Conservation (phyloP, 768 basidiomycete species). For the Neoboletus subvelutipes region DNA sequence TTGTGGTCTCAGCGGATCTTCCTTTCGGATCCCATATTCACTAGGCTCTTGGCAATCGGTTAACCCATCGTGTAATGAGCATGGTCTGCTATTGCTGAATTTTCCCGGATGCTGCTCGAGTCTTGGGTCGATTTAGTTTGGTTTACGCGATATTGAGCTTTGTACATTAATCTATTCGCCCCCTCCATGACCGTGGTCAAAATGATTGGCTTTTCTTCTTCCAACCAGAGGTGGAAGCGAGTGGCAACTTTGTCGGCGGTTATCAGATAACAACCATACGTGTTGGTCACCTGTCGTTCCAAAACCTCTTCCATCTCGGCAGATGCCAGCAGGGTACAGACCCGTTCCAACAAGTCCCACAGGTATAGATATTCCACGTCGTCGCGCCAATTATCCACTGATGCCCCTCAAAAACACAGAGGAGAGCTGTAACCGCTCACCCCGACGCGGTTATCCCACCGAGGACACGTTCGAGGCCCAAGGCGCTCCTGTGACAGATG, state of each 20-base stretch:
- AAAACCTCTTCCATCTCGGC: background rate
- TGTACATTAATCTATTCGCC: background rate
- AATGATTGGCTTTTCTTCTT: too few species aligned
- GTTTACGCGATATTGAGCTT: background rate
- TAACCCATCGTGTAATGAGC: background rate
- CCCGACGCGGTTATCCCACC: background rate
- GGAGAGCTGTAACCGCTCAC: background rate
- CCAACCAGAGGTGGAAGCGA: background rate
- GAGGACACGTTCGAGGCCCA: background rate
- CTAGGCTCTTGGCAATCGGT: background rate
- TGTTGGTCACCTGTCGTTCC: background rate
- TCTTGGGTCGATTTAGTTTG: background rate
- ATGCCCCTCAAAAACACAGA: slow-evolving; percentile 7
- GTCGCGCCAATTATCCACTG: background rate
- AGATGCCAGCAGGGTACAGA: slow-evolving; percentile 21
- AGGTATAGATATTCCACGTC: slow-evolving; percentile 7
- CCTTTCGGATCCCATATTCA: too few species aligned
- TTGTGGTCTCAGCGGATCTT: background rate
- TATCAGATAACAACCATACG: slow-evolving; percentile 12
- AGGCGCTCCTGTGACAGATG: background rate
- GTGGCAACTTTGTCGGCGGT: background rate
- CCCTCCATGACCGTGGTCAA: background rate
- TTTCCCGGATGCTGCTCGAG: background rate
- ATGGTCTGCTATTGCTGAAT: background rate
- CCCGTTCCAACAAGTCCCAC: slow-evolving; percentile 12